These are phyloP conservation scores for Phycomyces nitens DNA, from an alignment of 192 early-diverging fungal genomes.

Conservation along the genomic window DNA sequence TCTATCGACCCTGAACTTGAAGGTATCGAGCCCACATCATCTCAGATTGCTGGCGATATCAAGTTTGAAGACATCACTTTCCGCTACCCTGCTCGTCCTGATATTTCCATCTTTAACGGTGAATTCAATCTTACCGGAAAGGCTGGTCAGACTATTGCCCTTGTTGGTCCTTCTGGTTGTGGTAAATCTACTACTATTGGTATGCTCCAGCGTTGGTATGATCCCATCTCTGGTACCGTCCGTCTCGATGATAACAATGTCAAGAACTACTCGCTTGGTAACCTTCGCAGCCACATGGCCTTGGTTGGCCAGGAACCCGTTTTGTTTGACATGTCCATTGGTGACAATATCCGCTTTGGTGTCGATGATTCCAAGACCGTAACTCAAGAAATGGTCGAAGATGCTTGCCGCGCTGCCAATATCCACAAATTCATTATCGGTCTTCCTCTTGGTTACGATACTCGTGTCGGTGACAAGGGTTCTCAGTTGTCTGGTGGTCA, in stretches of 20 bases:
- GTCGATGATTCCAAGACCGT: conserved; percentile 32
- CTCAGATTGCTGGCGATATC: conserved; percentile 44
- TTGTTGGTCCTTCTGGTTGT: conserved; percentile 82
- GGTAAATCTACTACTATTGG: conserved; percentile 72
- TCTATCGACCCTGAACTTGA: conserved; percentile 57
- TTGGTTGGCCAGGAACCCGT: conserved; percentile 90
- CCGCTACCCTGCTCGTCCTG: conserved; percentile 66
- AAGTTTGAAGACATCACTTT: conserved; percentile 56
- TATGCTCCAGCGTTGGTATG: conserved; percentile 79
- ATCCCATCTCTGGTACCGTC: conserved; percentile 58
- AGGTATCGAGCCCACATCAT: conserved; percentile 32
- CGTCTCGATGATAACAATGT: conserved; percentile 59
- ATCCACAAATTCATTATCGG: conserved; percentile 58
- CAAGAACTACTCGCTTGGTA: conserved; percentile 53
- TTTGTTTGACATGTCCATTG: conserved; percentile 80
- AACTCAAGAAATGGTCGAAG: conserved; percentile 49
- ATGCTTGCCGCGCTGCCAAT: conserved; percentile 54
- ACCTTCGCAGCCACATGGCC: conserved; percentile 68
- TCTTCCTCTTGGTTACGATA: conserved; percentile 62
- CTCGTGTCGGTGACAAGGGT: conserved; percentile 67
- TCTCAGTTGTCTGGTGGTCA: conserved; percentile 63
- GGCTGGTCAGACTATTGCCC: conserved; percentile 73
- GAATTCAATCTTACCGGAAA: conserved; percentile 42
- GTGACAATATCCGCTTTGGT: conserved; percentile 83
- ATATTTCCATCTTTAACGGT: conserved; percentile 57